phyloP scores from a whole-genome alignment of 192 early-diverging fungal genomes.

The Coemansia pectinata region DNA sequence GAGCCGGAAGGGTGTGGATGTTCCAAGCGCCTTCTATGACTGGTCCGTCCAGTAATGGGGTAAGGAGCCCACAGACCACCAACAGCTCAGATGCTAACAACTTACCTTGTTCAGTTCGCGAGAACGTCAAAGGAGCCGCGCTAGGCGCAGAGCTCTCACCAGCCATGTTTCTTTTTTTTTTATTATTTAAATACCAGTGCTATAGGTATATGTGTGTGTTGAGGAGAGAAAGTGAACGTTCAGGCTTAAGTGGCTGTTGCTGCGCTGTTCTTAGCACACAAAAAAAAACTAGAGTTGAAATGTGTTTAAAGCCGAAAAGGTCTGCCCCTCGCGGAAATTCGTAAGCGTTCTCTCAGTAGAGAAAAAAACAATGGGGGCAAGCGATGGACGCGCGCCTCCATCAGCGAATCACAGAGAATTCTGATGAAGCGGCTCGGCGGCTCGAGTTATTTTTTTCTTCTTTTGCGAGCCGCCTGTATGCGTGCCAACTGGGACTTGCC shows the following conservation, averaged over 20 bases:
- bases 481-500: too few species aligned
- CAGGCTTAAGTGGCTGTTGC: not conserved
- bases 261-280: not conserved
- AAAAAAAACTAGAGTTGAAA: not conserved
- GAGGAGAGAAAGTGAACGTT: not conserved
- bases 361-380: not conserved
- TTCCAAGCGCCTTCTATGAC: constrained; percentile 1
- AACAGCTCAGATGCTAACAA: not conserved
- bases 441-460: not conserved
- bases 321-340: not conserved
- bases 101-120: constrained; percentile 35
- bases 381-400: not conserved
- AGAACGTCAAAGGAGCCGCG: not conserved
- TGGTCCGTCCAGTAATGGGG: not conserved
- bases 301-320: not conserved
- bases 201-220: not conserved
- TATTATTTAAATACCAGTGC: not conserved
- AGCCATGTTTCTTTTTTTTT: constrained; percentile 6
- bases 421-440: not conserved
- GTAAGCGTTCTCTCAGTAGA: not conserved
- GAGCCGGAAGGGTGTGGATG: not conserved
- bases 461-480: too few species aligned
- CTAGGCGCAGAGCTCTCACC: not conserved
- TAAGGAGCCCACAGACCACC: not conserved
- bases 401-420: not conserved